Evolutionary conservation across 495 filamentous ascomycete species (phyloP).

Genomic region (Penicillium daleae): DNA sequence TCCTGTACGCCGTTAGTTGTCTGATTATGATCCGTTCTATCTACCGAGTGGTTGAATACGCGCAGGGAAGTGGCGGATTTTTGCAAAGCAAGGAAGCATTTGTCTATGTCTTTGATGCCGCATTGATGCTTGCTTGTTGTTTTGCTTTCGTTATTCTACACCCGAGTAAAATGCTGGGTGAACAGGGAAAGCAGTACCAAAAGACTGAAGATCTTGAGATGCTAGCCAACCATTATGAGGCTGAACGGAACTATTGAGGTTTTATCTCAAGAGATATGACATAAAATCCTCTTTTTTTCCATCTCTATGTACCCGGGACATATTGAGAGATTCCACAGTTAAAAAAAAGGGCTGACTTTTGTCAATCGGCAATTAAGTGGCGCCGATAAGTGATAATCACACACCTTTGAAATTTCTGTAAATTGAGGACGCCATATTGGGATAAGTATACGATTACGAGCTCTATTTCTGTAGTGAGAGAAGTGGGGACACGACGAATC

Average conservation of each 20-base stretch:
- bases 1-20: slow-evolving; percentile 54
- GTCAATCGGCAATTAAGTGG: neutral
- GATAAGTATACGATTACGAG: neutral
- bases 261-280: neutral
- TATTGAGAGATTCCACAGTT: neutral
- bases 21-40: slow-evolving; percentile 64
- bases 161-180: slow-evolving; percentile 14
- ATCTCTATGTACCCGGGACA: neutral
- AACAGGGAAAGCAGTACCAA: neutral
- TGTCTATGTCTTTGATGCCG: slow-evolving; percentile 54
- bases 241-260: neutral
- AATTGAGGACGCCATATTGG: neutral
- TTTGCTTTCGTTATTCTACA: slow-evolving; percentile 10
- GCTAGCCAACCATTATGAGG: neutral
- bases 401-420: neutral
- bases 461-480: neutral
- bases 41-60: slow-evolving; percentile 65
- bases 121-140: slow-evolving; percentile 21
- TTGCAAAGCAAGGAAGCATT: slow-evolving; percentile 57
- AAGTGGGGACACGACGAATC: neutral
- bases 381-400: neutral
- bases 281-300: neutral
- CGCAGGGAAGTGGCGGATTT: slow-evolving; percentile 55
- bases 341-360: neutral
- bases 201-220: slow-evolving; percentile 18